These are phyloP conservation scores for Stellera chamaejasme DNA, from an alignment of 345 rosid genomes.

Conservation along the genomic window DNA sequence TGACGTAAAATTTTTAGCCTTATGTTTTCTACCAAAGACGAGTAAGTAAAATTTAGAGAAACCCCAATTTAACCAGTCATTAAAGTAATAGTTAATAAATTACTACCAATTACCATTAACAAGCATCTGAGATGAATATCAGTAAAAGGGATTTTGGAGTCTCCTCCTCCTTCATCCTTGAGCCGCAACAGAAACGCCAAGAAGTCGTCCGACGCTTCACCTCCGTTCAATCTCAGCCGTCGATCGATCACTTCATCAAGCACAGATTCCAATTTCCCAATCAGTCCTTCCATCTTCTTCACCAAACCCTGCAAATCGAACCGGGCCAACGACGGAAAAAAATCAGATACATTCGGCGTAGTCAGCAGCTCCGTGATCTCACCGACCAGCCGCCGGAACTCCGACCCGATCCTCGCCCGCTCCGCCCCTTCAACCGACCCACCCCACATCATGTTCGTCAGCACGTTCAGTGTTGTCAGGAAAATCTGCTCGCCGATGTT, in stretches of 20 bases:
- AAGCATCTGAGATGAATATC: conserved; percentile 39
- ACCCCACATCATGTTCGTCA: conserved; percentile 44
- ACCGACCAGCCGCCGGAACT: conserved; percentile 22
- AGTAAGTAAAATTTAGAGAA: too few relatives aligned
- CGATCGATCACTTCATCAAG: conserved; percentile 15
- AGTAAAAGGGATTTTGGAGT: conserved; percentile 32
- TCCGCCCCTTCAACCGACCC: conserved; percentile 30
- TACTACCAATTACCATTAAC: conserved; percentile 28
- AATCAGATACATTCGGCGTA: conserved; percentile 39
- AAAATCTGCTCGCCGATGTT: conserved; percentile 29
- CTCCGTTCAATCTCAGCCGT: conserved; percentile 14
- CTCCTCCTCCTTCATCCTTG: conserved; percentile 15
- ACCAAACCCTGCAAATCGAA: conserved; percentile 51
- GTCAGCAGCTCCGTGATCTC: conserved; percentile 26
- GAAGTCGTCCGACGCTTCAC: conserved; percentile 15
- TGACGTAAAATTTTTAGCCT: too few relatives aligned
- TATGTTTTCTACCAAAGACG: too few relatives aligned
- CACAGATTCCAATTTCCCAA: conserved; percentile 20
- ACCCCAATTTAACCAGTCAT: too few relatives aligned
- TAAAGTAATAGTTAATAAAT: too few relatives aligned
- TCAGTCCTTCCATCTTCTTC: conserved; percentile 15
- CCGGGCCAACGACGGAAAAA: conserved; percentile 32
- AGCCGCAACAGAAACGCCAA: conserved; percentile 6
- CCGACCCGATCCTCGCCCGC: conserved; percentile 18
- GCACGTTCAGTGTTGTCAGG: conserved; percentile 28